Percentiles rank a stretch among this genome's conserved stretches.
Evolutionary conservation across 108 stramenopile species (phyloP).

Genomic region (Nannochloropsis gaditana): DNA sequence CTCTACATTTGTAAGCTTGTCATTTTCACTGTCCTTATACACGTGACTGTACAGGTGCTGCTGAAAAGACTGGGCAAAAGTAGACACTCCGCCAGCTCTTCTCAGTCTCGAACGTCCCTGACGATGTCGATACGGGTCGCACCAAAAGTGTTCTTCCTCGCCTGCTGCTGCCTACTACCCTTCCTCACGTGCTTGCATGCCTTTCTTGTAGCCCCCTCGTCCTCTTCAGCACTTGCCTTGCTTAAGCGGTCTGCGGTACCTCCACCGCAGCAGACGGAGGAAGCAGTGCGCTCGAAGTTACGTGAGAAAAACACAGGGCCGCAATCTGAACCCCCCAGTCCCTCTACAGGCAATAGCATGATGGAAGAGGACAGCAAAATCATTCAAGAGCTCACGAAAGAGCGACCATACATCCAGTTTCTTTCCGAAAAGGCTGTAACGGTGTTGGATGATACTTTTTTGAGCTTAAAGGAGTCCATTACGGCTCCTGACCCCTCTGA

Average conservation of each 20-base stretch:
- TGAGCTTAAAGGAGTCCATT: not conserved
- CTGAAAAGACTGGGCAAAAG: no score
- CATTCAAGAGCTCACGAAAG: not conserved
- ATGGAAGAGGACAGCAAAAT: not conserved
- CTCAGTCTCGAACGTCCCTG: not conserved
- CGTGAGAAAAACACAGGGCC: conserved; percentile 17
- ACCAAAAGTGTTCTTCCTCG: not conserved
- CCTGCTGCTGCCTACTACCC: conserved; percentile 9
- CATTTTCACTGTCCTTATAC: no score
- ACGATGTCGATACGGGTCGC: not conserved
- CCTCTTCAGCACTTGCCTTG: not conserved
- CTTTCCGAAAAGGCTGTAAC: conserved; percentile 2
- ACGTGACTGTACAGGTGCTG: no score
- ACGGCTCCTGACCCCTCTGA: not conserved
- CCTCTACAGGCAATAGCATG: not conserved
- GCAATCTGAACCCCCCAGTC: not conserved
- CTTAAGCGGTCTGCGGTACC: not conserved
- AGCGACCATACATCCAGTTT: not conserved
- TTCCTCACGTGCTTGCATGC: not conserved
- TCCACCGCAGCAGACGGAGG: conserved; percentile 15
- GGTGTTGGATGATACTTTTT: conserved; percentile 16
- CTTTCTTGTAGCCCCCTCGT: not conserved
- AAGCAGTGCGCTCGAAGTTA: not conserved
- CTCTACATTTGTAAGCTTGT: no score
- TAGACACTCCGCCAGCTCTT: no score